Conservation (phyloP, 1,139 yeast genomes). For the Yamadazyma triangularis region DNA sequence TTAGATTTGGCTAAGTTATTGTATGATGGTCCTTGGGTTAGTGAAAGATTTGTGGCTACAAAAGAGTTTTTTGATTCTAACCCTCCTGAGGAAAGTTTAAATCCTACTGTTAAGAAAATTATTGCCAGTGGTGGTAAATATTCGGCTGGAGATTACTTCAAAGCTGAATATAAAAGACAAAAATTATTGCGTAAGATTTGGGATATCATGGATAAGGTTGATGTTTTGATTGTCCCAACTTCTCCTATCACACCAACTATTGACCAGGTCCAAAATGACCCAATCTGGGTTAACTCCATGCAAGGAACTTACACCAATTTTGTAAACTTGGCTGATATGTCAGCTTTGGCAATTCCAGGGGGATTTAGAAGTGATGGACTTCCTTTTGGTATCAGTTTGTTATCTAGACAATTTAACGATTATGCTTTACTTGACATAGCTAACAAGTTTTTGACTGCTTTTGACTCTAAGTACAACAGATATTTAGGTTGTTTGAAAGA, state of each 20-base stretch:
- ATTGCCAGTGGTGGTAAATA: constrained; percentile 73
- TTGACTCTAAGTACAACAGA: too few relatives aligned
- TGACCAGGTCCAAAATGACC: constrained; percentile 66
- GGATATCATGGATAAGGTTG: constrained; percentile 52
- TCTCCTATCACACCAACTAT: constrained; percentile 89
- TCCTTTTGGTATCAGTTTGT: constrained; percentile 85
- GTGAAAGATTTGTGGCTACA: constrained; percentile 85
- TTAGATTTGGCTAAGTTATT: constrained; percentile 81
- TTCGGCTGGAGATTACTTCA: constrained; percentile 79
- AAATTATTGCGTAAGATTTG: constrained; percentile 64
- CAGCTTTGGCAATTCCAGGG: constrained; percentile 87
- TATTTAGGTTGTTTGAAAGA: too few relatives aligned
- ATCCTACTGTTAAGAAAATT: constrained; percentile 78
- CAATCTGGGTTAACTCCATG: constrained; percentile 74
- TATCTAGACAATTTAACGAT: constrained; percentile 80
- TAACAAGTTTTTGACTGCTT: too few relatives aligned
- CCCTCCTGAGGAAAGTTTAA: constrained; percentile 69
- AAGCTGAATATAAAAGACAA: constrained; percentile 79
- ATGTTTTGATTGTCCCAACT: constrained; percentile 84
- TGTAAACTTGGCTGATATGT: constrained; percentile 88
- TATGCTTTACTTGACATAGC: constrained; percentile 86
- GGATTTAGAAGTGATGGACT: constrained; percentile 82
- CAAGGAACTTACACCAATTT: constrained; percentile 98
- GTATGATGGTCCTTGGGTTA: constrained; percentile 99
- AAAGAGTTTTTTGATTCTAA: constrained; percentile 67